Evolutionary conservation across 1,284 basidiomycete genomes (phyloP), one percentile per base, ranked within the genome.

Genomic region (Takashimella koratensis): DNA sequence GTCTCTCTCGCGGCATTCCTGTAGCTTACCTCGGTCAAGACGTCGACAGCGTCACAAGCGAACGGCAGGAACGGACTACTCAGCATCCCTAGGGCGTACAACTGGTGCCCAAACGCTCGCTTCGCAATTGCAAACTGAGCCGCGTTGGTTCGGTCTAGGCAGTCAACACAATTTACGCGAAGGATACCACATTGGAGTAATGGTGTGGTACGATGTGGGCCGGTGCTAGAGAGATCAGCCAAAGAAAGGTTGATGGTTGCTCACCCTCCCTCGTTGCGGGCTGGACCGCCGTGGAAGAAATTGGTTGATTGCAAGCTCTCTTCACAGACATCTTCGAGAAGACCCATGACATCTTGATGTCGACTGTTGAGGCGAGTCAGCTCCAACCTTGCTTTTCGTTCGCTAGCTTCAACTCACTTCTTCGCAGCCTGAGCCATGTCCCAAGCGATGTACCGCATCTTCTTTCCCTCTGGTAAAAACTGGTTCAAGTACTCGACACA

Each of bases 101-200:
- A 80, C 71, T 99, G 96, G 74, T 98, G 93, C 0, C 92, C 94
- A 12, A 99, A 80, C 0, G 90, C 95, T 12, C 90, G 86, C 72
- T 98, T 98, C 3, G 93, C 96, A 58, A 98, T 95, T 0, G 97
- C 92, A 68, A 98, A 98, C 68, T 98, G 95, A 0, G 93, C 93
- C 0, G 94, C 93, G 64, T 99, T 99, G 3, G 96, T 99, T 4
- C 93, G 84, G 71, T 98, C 96, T 6, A 99, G 80, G 67, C 96
- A 99, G 70, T 99, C 96, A 1, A 98, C 91, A 62, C 90, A 96
- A 66, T 96, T 96, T 0, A 85, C 90, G 6, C 92, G 82, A 63
- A 88, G 89, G 36, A 98, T 83, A 3, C 95, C 95, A 49, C 88
- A 90, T 75, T 99, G 96, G 12, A 98, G 76, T 1, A 85, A 81